These are phyloP conservation scores for Turnera subulata DNA, from an alignment of 345 rosid species.

Conservation along the genomic window DNA sequence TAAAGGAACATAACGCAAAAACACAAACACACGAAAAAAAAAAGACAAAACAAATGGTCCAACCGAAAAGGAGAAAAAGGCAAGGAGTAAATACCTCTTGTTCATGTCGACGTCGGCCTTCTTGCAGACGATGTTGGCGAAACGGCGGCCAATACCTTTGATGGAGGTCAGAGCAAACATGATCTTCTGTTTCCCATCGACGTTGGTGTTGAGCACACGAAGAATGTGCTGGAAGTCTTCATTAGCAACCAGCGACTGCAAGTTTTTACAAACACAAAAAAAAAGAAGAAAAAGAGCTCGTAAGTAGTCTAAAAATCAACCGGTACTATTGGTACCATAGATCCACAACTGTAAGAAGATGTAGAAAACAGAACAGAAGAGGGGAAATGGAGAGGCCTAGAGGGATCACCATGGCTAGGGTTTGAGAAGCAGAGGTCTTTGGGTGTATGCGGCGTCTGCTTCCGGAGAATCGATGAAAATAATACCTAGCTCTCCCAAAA, in stretches of 20 bases:
- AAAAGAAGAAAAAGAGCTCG: no score
- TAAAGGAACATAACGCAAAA: not conserved
- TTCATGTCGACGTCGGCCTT: slow-evolving; percentile 34
- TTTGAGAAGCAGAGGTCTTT: no score
- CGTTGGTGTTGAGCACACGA: slow-evolving; percentile 33
- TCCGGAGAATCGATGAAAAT: no score
- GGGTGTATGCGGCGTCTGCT: no score
- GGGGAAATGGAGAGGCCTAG: no score
- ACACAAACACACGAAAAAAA: not conserved
- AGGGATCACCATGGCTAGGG: slow-evolving; percentile 18
- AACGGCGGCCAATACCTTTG: slow-evolving; percentile 35
- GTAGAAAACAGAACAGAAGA: not conserved
- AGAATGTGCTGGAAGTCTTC: slow-evolving; percentile 36
- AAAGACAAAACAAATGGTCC: not conserved
- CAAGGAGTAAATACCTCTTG: slow-evolving; percentile 18
- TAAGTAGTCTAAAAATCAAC: no score
- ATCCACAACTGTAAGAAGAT: not conserved
- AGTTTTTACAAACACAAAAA: not conserved
- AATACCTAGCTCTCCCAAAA: no score
- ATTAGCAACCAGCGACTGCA: slow-evolving; percentile 24
- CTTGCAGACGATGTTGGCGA: slow-evolving; percentile 37
- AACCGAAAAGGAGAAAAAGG: not conserved
- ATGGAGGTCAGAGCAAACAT: slow-evolving; percentile 37
- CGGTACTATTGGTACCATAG: not conserved
- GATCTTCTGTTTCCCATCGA: slow-evolving; percentile 32